These are phyloP conservation scores for Picea mariana DNA, from an alignment of 83 land plant species.

Conservation along the genomic window DNA sequence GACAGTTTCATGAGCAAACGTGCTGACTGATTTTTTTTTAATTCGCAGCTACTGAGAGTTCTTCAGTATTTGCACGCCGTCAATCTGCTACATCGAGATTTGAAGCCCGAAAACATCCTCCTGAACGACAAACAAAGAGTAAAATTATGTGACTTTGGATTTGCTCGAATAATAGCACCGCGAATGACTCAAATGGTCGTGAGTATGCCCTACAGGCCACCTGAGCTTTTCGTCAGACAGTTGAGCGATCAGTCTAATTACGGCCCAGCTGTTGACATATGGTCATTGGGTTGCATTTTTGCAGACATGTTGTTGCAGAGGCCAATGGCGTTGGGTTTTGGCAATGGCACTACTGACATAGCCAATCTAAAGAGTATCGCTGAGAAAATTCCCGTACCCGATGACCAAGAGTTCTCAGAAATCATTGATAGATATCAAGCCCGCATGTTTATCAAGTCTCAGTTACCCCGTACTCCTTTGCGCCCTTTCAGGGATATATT, in stretches of 20 bases:
- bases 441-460: no score
- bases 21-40: no score
- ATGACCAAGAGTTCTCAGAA: no score
- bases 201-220: neutral
- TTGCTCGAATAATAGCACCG: neutral
- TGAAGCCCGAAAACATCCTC: neutral
- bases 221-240: neutral
- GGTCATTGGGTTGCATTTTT: neutral
- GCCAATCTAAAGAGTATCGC: no score
- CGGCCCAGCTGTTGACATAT: neutral
- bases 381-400: no score
- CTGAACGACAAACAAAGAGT: neutral
- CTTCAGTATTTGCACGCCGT: conserved; percentile 1
- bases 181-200: neutral
- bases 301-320: neutral
- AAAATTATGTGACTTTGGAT: neutral
- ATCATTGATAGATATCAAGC: no score
- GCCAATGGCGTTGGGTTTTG: no score
- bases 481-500: no score
- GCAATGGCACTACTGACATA: no score
- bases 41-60: neutral
- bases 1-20: no score
- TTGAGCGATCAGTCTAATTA: neutral
- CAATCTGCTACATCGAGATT: neutral
- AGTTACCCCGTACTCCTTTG: no score